Evolutionary conservation across 331 rosid species (phyloP).

Genomic region (Malus hybrid): DNA sequence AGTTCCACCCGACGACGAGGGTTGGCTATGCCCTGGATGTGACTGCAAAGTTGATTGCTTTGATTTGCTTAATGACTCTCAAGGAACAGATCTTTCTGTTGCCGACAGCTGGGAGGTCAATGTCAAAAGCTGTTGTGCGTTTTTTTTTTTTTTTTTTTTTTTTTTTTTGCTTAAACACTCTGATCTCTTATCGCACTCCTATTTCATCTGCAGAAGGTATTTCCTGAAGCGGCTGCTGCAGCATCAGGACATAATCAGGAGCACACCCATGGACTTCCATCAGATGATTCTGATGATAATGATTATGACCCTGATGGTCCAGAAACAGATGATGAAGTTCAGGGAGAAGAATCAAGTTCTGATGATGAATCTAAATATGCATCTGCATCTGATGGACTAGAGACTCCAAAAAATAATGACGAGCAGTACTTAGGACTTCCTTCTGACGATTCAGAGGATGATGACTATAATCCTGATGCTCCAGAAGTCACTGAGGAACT

Average conservation of each 20-base stretch:
- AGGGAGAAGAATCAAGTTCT: slow-evolving; percentile 58
- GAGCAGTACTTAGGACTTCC: slow-evolving; percentile 68
- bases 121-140: slow-evolving; percentile 10
- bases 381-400: slow-evolving; percentile 72
- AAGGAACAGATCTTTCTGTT: slow-evolving; percentile 61
- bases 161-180: neutral
- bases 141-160: neutral
- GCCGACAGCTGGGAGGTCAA: slow-evolving; percentile 84
- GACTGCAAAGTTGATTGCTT: slow-evolving; percentile 95
- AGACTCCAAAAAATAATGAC: slow-evolving; percentile 33
- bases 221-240: slow-evolving; percentile 80
- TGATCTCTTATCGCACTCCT: slow-evolving; percentile 22
- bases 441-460: slow-evolving; percentile 90
- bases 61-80: slow-evolving; percentile 70
- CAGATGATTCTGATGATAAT: slow-evolving; percentile 88
- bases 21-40: slow-evolving; percentile 99
- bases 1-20: slow-evolving; percentile 91
- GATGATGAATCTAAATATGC: slow-evolving; percentile 59
- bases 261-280: slow-evolving; percentile 55
- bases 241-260: slow-evolving; percentile 47
- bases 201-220: slow-evolving; percentile 67
- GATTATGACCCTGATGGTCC: slow-evolving; percentile 77
- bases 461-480: slow-evolving; percentile 62
- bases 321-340: slow-evolving; percentile 42
- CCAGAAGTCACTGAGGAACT: slow-evolving; percentile 27